These are phyloP conservation scores for Auricularia auricula-judae DNA, from an alignment of 768 basidiomycete species.

Conservation along the genomic window DNA sequence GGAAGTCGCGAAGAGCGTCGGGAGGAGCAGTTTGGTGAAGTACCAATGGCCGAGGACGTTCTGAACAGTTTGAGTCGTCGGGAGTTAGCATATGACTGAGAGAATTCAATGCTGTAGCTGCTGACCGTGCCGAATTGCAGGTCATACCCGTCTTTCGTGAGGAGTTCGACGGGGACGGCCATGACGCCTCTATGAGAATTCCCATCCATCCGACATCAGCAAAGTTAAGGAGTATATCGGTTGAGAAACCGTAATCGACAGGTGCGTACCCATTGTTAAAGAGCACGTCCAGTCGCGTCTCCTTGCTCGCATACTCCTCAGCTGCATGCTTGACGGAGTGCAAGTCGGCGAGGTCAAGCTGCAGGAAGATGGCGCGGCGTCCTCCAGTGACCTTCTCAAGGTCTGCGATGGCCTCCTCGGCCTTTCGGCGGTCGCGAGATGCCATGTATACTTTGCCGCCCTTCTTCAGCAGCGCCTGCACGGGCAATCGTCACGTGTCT, in stretches of 20 bases:
- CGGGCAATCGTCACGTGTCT: too few relatives aligned
- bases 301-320: slow-evolving; percentile 23
- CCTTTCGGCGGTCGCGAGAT: slow-evolving; percentile 1
- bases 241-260: too few relatives aligned
- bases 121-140: slow-evolving; percentile 29
- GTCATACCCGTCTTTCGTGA: slow-evolving; percentile 15
- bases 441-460: slow-evolving; percentile 31
- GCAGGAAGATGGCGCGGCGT: slow-evolving; percentile 17
- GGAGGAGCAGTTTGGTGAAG: slow-evolving; percentile 11
- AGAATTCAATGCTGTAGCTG: slow-evolving; percentile 24
- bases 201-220: not conserved
- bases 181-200: slow-evolving; percentile 12
- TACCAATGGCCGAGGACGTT: slow-evolving; percentile 13
- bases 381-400: slow-evolving; percentile 11
- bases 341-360: slow-evolving; percentile 24
- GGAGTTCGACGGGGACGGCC: slow-evolving; percentile 9
- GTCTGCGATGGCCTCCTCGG: slow-evolving; percentile 9
- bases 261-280: slow-evolving; percentile 38
- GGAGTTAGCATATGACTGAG: not conserved
- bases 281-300: slow-evolving; percentile 34
- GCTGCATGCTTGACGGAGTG: slow-evolving; percentile 18
- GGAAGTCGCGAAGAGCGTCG: slow-evolving; percentile 6
- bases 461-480: slow-evolving; percentile 32
- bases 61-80: not conserved
- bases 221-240: not conserved